Conservation (phyloP, 306 rosid species). For the Inga laurina region DNA sequence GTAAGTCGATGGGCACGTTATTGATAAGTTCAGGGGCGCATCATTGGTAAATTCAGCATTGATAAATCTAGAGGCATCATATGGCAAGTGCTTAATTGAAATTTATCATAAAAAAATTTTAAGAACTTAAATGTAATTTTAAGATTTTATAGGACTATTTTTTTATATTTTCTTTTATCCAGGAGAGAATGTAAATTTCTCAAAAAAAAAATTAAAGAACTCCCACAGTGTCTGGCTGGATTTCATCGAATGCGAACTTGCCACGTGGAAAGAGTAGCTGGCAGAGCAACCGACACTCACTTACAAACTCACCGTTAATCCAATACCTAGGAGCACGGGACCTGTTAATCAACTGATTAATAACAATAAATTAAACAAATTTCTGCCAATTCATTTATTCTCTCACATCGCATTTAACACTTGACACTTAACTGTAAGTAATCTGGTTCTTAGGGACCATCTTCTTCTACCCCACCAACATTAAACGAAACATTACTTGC, state of each 20-base stretch:
- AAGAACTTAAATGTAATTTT: too few species aligned
- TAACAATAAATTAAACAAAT: neutral
- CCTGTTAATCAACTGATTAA: neutral
- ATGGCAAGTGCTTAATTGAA: too few species aligned
- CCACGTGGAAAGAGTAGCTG: neutral
- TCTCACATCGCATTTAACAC: neutral
- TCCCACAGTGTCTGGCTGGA: neutral
- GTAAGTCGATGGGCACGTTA: accelerated
- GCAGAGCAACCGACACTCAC: constrained; percentile 34
- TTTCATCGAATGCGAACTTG: neutral
- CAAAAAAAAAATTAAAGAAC: neutral
- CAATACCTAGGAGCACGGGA: neutral
- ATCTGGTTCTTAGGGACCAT: neutral
- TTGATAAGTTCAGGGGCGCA: too few species aligned
- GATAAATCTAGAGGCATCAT: too few species aligned
- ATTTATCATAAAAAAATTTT: too few species aligned
- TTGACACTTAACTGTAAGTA: neutral
- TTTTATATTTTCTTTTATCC: too few species aligned
- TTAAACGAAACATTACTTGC: neutral
- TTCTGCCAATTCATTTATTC: neutral
- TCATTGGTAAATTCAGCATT: too few species aligned
- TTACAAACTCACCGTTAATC: neutral
- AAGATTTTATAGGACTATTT: too few species aligned
- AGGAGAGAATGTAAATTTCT: too few species aligned
- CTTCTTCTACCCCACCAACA: neutral